A percentile compares a stretch with the other conserved stretches of the same genome.
Evolutionary conservation across 441 rosid genomes (phyloP).

Genomic region (Croton laevigatus): DNA sequence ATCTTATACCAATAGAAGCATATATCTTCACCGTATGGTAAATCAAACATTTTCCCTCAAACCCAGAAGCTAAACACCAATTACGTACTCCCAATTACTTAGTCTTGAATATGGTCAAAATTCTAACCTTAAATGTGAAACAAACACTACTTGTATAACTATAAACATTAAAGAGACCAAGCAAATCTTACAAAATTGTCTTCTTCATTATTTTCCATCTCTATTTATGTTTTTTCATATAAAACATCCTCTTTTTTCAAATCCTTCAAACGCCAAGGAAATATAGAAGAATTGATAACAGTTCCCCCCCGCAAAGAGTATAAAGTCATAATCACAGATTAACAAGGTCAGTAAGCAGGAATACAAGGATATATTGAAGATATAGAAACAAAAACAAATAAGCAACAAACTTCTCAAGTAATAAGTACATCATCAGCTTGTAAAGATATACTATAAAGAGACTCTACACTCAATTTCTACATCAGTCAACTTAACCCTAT

Average conservation of each 20-base stretch:
- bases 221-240: too few species aligned
- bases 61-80: neutral
- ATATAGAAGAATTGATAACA: neutral
- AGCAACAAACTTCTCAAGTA: neutral
- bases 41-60: neutral
- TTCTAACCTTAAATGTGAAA: neutral
- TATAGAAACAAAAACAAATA: constrained; percentile 1
- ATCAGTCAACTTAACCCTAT: constrained; percentile 25
- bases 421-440: neutral
- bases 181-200: neutral
- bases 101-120: neutral
- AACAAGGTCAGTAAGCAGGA: neutral
- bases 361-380: neutral
- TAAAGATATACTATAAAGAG: neutral
- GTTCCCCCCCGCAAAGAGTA: neutral
- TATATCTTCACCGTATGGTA: neutral
- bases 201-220: neutral
- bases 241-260: neutral
- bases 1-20: neutral
- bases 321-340: neutral
- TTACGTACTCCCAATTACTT: neutral
- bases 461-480: constrained; percentile 19
- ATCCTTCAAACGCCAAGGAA: too few species aligned
- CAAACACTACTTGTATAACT: neutral
- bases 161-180: neutral